These are phyloP conservation scores for Colletotrichum sp. DNA, from an alignment of 2,329 filamentous ascomycete species.

Conservation along the genomic window DNA sequence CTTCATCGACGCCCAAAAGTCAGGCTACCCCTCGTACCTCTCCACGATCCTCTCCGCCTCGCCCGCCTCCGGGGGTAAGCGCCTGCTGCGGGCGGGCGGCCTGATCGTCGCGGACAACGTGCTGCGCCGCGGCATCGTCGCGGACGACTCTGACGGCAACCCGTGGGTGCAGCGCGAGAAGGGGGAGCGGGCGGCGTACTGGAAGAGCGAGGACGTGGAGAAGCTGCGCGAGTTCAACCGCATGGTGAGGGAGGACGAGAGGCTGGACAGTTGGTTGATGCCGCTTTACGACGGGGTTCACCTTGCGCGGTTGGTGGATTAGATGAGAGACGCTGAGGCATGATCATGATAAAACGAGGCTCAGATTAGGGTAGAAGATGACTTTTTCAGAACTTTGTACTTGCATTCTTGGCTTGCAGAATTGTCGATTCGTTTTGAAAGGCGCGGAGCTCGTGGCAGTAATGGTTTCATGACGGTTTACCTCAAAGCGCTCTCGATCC, in stretches of 20 bases:
- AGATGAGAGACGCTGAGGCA: neutral
- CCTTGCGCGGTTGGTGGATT: constrained; percentile 42
- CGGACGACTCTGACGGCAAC: constrained; percentile 31
- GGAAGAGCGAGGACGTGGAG: constrained; percentile 21
- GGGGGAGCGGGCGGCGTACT: constrained; percentile 20
- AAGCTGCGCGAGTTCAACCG: constrained; percentile 25
- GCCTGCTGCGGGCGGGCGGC: constrained; percentile 53
- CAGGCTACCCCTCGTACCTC: constrained; percentile 55
- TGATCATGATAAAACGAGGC: neutral
- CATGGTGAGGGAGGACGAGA: constrained; percentile 26
- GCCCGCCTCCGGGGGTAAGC: constrained; percentile 34
- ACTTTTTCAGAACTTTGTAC: neutral
- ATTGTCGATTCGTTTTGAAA: too few species aligned
- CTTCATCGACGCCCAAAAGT: constrained; percentile 61
- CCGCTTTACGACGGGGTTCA: constrained; percentile 49
- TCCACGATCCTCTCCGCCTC: constrained; percentile 49
- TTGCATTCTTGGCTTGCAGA: too few species aligned
- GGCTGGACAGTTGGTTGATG: constrained; percentile 45
- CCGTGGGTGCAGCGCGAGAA: constrained; percentile 17
- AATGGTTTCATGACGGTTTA: too few species aligned
- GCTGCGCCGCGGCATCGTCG: constrained; percentile 53
- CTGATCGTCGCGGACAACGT: constrained; percentile 62
- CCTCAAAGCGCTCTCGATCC: too few species aligned
- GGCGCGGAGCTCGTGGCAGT: too few species aligned
- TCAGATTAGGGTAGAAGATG: neutral